Conservation (phyloP, 1,284 basidiomycete genomes). For the Porogramme epimiltina region DNA sequence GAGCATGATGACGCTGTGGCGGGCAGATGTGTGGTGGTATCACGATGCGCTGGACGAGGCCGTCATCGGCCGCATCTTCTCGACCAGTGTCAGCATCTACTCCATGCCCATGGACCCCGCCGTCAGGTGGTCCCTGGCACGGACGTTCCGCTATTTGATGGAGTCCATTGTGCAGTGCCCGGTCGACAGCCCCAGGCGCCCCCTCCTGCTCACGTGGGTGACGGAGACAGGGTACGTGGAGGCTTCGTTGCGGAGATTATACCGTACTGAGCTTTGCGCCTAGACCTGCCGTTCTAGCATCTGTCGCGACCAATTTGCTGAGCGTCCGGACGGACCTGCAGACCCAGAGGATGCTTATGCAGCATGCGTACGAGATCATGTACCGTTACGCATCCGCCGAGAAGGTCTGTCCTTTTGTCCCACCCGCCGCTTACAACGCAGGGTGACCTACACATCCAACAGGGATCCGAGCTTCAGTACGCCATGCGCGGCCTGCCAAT, state of each 20-base stretch:
- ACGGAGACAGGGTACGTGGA: constrained; percentile 34
- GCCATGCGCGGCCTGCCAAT: constrained; percentile 45
- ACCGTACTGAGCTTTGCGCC: constrained; percentile 10
- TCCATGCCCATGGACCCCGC: constrained; percentile 60
- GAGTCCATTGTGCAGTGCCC: constrained; percentile 47
- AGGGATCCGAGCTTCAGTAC: constrained; percentile 35
- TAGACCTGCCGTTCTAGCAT: constrained; percentile 59
- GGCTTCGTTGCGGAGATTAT: constrained; percentile 14
- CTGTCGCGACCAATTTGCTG: constrained; percentile 59
- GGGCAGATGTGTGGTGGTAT: constrained; percentile 57
- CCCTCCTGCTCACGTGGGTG: constrained; percentile 38
- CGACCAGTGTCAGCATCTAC: constrained; percentile 53
- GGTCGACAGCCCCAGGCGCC: constrained; percentile 38
- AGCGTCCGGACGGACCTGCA: constrained; percentile 59
- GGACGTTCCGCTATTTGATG: constrained; percentile 49
- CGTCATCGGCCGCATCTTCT: constrained; percentile 49
- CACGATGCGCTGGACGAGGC: constrained; percentile 34
- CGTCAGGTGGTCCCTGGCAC: constrained; percentile 60
- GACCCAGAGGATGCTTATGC: constrained; percentile 66
- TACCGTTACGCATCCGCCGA: constrained; percentile 45
- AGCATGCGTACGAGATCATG: constrained; percentile 60
- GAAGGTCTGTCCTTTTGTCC: background rate
- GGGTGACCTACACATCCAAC: too few relatives aligned
- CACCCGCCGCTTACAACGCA: constrained; percentile 19
- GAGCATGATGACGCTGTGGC: constrained; percentile 66